Evolutionary conservation across 805 yeast species (phyloP).

Genomic region (Lachancea waltii): DNA sequence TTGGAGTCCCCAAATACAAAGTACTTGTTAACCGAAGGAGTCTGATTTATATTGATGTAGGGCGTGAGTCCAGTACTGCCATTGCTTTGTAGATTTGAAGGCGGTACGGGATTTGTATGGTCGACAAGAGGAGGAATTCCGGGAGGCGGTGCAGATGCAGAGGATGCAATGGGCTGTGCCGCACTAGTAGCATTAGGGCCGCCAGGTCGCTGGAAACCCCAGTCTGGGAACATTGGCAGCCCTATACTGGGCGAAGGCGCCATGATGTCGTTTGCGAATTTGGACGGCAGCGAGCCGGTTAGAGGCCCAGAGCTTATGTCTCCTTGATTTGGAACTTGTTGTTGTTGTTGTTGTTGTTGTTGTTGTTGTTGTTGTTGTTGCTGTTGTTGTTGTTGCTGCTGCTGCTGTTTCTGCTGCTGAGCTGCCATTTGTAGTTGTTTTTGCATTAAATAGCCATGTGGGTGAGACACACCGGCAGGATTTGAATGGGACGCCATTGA

Average conservation of each 20-base stretch:
- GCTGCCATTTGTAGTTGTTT: slow-evolving; percentile 22
- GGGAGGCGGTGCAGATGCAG: too few species aligned
- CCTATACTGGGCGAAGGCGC: slow-evolving; percentile 29
- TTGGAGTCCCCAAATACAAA: slow-evolving; percentile 25
- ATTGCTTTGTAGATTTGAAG: slow-evolving; percentile 11
- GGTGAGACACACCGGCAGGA: slow-evolving; percentile 2
- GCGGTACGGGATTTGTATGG: too few species aligned
- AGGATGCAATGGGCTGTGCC: too few species aligned
- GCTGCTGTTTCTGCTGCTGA: slow-evolving; percentile 4
- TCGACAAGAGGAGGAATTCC: too few species aligned
- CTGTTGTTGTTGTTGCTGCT: slow-evolving; percentile 17
- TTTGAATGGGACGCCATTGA: slow-evolving; percentile 25
- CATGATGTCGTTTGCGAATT: slow-evolving; percentile 31
- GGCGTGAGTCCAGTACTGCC: slow-evolving; percentile 30
- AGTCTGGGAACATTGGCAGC: slow-evolving; percentile 31
- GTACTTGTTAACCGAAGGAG: slow-evolving; percentile 24
- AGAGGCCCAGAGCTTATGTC: slow-evolving; percentile 16
- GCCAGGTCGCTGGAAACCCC: slow-evolving; percentile 16
- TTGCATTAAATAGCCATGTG: slow-evolving; percentile 18
- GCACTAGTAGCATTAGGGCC: background rate
- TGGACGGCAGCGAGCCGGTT: slow-evolving; percentile 28
- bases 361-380: slow-evolving; percentile 15
- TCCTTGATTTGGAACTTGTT: background rate
- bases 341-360: slow-evolving; percentile 14
- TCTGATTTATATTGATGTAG: slow-evolving; percentile 25